Evolutionary conservation across 345 rosid species (phyloP), one percentile per base, ranked within the genome.

Genomic region (Cardiospermum halicacabum): DNA sequence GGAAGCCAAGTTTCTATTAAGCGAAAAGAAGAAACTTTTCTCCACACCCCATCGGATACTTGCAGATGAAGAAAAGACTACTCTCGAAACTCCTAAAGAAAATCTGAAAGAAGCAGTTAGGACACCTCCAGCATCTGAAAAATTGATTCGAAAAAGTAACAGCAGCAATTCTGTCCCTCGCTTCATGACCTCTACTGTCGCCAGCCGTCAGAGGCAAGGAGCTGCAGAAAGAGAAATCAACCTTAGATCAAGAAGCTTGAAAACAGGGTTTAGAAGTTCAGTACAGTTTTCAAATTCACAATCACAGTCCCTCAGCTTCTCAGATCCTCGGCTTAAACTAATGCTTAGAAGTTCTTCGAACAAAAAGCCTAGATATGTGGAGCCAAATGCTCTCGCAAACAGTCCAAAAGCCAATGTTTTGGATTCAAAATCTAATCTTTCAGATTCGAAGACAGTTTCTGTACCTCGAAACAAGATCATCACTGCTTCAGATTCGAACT

Each of bases 171-270:
- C 69, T 48, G 54, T 75, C 25, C 96, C 98, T 26, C 84, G 92
- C 48, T 92, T 89, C 79, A 92, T 92, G 98, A 69, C 81, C 15
- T 81, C 98, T 3, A 92, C 97, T 8, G 96, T 51, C 3, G 87
- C 98, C n/a, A 92, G 98, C 73, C 88, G 96, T 22, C 86, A 82
- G 50, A 89, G 96, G 73, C 86, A 79, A 78, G 69, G 59, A 26
- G 72, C 81, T 51, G 78, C 84, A 1, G 96, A 87, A 76, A 84
- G 77, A 62, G 83, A 79, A 25, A 69, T 85, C 4, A 64, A 56
- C 9, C 70, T 47, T 51, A 71, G 59, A 60, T 73, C 73, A 22
- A 81, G 61, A 81, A 68, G 82, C 61, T 67, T 75, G 61, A 72
- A 77, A 71, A 58, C 72, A 49, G 77, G 22, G 54, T 58, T 75